Conservation (phyloP, 768 basidiomycete species). For the Leccinum boreale region DNA sequence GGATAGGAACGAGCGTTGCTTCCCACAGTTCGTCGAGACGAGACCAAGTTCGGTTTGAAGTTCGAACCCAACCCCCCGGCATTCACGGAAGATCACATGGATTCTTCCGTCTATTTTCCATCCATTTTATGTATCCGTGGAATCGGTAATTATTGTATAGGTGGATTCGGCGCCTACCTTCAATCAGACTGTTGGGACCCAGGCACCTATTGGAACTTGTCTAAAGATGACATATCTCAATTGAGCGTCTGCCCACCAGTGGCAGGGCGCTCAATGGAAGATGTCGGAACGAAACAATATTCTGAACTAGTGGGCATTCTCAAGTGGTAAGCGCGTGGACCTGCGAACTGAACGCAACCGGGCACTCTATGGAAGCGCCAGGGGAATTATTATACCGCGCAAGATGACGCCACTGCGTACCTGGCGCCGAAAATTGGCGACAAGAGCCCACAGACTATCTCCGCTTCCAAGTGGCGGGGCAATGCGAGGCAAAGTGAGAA, state of each 20-base stretch:
- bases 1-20: not conserved
- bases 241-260: not conserved
- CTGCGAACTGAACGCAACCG: too few species aligned
- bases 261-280: not conserved
- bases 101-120: not conserved
- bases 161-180: not conserved
- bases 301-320: slow-evolving; percentile 9
- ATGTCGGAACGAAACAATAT: not conserved
- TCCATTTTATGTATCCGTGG: not conserved
- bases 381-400: not conserved
- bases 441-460: not conserved
- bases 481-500: not conserved
- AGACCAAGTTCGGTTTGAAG: not conserved
- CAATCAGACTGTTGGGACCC: not conserved
- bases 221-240: not conserved
- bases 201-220: not conserved
- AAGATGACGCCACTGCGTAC: not conserved
- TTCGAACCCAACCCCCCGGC: not conserved
- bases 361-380: not conserved
- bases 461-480: not conserved
- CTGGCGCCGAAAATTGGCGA: not conserved
- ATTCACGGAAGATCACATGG: not conserved
- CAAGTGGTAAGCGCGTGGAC: not conserved
- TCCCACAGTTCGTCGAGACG: not conserved
- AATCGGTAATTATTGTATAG: not conserved